Evolutionary conservation across 257 asterid genomes (phyloP).

Genomic region (Catharanthus roseus): DNA sequence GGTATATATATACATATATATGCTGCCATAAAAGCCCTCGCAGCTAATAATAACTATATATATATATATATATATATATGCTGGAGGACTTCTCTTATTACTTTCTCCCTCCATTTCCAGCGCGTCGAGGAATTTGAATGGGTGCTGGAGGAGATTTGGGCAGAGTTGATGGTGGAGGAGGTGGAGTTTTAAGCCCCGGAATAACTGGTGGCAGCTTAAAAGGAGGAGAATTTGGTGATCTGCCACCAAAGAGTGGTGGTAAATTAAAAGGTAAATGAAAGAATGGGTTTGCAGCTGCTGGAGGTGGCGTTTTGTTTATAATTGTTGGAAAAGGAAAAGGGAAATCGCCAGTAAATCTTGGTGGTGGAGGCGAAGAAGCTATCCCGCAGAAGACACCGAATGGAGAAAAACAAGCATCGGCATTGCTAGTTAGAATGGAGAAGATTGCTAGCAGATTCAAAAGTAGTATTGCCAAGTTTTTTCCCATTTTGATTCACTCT

Average conservation of each 20-base stretch:
- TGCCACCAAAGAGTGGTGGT: background rate
- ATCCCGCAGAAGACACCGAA: background rate
- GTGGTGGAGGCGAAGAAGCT: background rate
- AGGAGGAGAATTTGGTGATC: too few relatives aligned
- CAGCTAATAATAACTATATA: too few relatives aligned
- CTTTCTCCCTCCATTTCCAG: too few relatives aligned
- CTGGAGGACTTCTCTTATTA: too few relatives aligned
- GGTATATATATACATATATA: too few relatives aligned
- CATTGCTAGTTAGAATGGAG: background rate
- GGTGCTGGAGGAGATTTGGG: too few relatives aligned
- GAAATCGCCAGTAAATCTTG: background rate
- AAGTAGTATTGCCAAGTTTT: background rate
- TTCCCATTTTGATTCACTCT: background rate
- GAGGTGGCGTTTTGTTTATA: background rate
- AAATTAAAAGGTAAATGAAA: background rate
- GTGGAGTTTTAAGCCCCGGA: too few relatives aligned
- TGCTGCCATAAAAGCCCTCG: too few relatives aligned
- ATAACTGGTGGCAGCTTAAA: too few relatives aligned
- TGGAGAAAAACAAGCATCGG: background rate
- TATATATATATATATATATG: too few relatives aligned
- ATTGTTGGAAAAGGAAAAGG: background rate
- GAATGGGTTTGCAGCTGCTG: background rate
- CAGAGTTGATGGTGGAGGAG: too few relatives aligned
- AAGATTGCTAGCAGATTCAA: background rate
- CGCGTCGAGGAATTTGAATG: too few relatives aligned